Evolutionary conservation across 306 rosid genomes (phyloP), one percentile per base, ranked within the genome.

Genomic region (Begonia loranthoides): DNA sequence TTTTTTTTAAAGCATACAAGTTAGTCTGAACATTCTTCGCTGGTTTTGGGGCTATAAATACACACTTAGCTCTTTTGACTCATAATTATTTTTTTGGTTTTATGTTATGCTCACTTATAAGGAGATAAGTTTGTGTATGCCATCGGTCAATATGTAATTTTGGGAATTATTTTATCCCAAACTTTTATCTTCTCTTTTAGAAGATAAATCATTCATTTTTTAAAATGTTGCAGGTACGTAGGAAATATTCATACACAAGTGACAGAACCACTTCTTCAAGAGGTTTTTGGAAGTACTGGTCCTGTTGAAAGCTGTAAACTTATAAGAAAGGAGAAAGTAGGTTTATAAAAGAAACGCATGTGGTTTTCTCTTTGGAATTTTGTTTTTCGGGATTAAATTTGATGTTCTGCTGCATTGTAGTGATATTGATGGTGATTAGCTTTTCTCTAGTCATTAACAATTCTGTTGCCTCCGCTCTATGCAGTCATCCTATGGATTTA

Each of bases 401-500:
- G 6, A 43, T 10, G 47, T 10, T 10, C 5, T 10, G 14, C 2
- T 4, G 7, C 15, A 10, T 43, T 43, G 47, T 43, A 10, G 15
- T 43, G 47, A 43, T 43, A 10, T 43, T 11, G 47, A 10, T 43
- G 47, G 36, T 0, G 36, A 28, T 28, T 28, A 4, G 36, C 36
- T 28, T 28, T 28, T 28, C 8, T 28, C 9, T 28, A 43, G 47
- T 43, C 47, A 50, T 56, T 56, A 36, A 45, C 57, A n/a, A 43
- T 54, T 54, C 19, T 54, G 61, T 58, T 61, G 46, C 55, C 22
- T 62, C 28, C 72, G 53, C 44, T 39, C 73, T 60, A 41, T 74
- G 80, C 86, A 90, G 99, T 90, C 99, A 60, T 90, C 99, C 70
- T 85, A 85, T 63, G 99, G 99, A 64, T 86, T 86, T 66, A 65